A percentile compares a stretch with the other conserved stretches of the same genome.
These are phyloP conservation scores for Penicillium coprophilum DNA, from an alignment of 495 filamentous ascomycete genomes.

Conservation along the genomic window DNA sequence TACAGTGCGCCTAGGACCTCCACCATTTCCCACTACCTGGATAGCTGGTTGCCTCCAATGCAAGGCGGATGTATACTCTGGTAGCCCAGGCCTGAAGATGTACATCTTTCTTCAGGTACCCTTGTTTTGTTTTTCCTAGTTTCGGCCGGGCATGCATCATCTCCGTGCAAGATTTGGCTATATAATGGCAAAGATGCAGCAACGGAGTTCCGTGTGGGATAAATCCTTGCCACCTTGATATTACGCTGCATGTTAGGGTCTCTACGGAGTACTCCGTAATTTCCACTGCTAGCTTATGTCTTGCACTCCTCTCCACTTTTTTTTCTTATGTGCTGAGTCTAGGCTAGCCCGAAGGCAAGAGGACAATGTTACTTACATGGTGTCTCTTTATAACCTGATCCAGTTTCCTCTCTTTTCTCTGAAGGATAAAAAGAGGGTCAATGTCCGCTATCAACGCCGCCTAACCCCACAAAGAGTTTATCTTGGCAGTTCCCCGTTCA, in stretches of 20 bases:
- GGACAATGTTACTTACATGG: background rate
- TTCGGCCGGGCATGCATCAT: slow-evolving; percentile 15
- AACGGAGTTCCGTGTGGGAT: background rate
- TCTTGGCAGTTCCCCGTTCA: background rate
- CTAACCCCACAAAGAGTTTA: background rate
- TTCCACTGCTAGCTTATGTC: background rate
- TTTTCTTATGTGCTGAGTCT: background rate
- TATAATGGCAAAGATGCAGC: background rate
- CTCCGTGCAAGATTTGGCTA: slow-evolving; percentile 1
- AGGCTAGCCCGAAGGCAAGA: background rate
- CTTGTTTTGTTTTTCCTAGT: slow-evolving; percentile 5
- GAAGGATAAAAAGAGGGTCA: background rate
- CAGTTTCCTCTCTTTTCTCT: background rate
- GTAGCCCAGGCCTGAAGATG: slow-evolving; percentile 7
- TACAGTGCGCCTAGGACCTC: slow-evolving; percentile 12
- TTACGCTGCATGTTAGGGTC: background rate
- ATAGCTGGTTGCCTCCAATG: slow-evolving; percentile 26
- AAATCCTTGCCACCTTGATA: background rate
- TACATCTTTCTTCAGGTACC: slow-evolving; percentile 29
- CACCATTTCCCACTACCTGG: slow-evolving; percentile 22
- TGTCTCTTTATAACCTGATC: background rate
- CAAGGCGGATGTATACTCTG: slow-evolving; percentile 24
- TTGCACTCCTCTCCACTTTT: slow-evolving; percentile 2
- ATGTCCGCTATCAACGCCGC: background rate
- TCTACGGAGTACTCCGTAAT: background rate